These are phyloP conservation scores for Neurospora sublineolata DNA, from an alignment of 495 filamentous ascomycete species.

Conservation along the genomic window DNA sequence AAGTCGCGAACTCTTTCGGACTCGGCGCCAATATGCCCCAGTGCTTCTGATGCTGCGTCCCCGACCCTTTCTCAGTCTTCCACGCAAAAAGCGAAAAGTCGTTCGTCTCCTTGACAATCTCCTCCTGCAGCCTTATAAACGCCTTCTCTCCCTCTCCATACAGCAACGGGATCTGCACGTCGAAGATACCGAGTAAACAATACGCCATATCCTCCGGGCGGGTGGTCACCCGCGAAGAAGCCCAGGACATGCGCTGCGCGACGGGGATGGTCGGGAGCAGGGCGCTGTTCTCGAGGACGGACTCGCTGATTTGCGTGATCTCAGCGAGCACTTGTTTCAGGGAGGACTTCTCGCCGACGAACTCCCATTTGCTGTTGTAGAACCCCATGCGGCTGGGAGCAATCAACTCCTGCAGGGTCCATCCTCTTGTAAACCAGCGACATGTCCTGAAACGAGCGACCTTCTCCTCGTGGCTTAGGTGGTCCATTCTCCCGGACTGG, in stretches of 20 bases:
- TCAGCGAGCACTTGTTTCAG: neutral
- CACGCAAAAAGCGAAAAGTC: slow-evolving; percentile 11
- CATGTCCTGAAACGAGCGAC: neutral
- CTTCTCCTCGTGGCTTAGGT: neutral
- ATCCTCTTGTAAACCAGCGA: slow-evolving; percentile 27
- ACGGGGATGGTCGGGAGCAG: slow-evolving; percentile 2
- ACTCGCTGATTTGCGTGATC: slow-evolving; percentile 7
- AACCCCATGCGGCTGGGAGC: slow-evolving; percentile 23
- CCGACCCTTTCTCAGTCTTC: neutral
- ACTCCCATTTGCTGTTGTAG: slow-evolving; percentile 19
- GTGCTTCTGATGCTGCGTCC: slow-evolving; percentile 3
- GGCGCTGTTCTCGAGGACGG: slow-evolving; percentile 1
- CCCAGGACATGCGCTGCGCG: slow-evolving; percentile 17
- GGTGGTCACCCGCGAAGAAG: slow-evolving; percentile 7
- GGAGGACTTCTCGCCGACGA: slow-evolving; percentile 6
- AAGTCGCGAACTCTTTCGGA: slow-evolving; percentile 3
- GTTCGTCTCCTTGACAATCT: slow-evolving; percentile 10
- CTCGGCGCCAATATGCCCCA: slow-evolving; percentile 5
- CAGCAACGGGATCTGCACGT: slow-evolving; percentile 10
- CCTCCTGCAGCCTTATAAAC: slow-evolving; percentile 13
- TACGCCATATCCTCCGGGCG: slow-evolving; percentile 17
- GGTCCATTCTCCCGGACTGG: neutral
- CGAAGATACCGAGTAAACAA: slow-evolving; percentile 21
- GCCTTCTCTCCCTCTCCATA: slow-evolving; percentile 13
- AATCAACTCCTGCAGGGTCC: slow-evolving; percentile 31